These are phyloP conservation scores for Hirsutella rhossiliensis DNA, from an alignment of 2,329 filamentous ascomycete genomes.

Conservation along the genomic window DNA sequence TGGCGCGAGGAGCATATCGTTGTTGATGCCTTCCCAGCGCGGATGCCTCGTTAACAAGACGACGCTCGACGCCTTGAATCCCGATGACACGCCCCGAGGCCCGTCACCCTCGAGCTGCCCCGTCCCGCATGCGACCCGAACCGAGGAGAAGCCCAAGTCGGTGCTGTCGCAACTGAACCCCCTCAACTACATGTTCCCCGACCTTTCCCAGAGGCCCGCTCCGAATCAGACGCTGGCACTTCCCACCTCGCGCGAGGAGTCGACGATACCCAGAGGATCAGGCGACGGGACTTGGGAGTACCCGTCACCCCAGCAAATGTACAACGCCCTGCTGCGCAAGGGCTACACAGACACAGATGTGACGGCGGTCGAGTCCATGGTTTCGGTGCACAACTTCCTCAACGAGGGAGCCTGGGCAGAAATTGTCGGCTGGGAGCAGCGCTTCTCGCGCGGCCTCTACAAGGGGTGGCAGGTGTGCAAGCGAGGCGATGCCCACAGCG, in stretches of 20 bases:
- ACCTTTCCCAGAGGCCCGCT: conserved; percentile 69
- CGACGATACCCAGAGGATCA: conserved; percentile 82
- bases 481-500: conserved; percentile 55
- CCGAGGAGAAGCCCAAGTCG: conserved; percentile 26
- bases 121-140: conserved; percentile 27
- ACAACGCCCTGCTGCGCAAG: conserved; percentile 93
- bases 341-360: conserved; percentile 90
- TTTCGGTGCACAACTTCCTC: conserved; percentile 93
- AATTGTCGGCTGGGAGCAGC: conserved; percentile 85
- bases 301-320: conserved; percentile 98
- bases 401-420: conserved; percentile 97
- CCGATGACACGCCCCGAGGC: conserved; percentile 12
- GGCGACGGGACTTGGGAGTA: conserved; percentile 86
- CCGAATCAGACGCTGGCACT: conserved; percentile 61
- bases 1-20: background rate
- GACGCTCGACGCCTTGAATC: conserved; percentile 33
- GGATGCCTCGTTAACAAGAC: conserved; percentile 47
- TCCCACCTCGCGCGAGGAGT: conserved; percentile 69
- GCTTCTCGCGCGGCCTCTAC: conserved; percentile 63
- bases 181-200: conserved; percentile 91
- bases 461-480: conserved; percentile 64
- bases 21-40: conserved; percentile 24
- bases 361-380: conserved; percentile 92
- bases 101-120: conserved; percentile 29
- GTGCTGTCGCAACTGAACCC: conserved; percentile 47